Percentiles rank a stretch among this genome's conserved stretches.
Conservation (phyloP, 2,329 filamentous ascomycete genomes). For the Myriosclerotinia duriaeana region DNA sequence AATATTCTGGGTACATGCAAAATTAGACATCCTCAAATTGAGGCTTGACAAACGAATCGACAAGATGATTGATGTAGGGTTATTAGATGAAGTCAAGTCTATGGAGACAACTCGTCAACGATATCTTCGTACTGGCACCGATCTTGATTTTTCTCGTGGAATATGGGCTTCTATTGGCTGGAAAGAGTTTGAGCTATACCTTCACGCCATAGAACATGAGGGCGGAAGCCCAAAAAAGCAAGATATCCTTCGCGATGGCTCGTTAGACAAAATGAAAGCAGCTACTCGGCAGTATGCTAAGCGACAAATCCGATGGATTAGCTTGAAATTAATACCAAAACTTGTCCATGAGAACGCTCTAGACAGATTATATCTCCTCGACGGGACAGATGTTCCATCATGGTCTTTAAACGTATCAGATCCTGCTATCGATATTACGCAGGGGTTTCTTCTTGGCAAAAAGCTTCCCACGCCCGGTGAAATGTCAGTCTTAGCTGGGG, state of each 20-base stretch:
- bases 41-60: constrained; percentile 78
- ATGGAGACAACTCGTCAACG: constrained; percentile 51
- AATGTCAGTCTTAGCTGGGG: constrained; percentile 56
- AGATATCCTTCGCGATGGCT: constrained; percentile 55
- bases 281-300: constrained; percentile 87
- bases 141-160: constrained; percentile 72
- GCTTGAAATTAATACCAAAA: constrained; percentile 73
- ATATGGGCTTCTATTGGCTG: constrained; percentile 98
- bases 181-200: constrained; percentile 80
- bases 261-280: constrained; percentile 73
- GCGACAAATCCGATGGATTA: constrained; percentile 83
- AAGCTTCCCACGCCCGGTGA: constrained; percentile 48
- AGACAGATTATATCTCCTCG: constrained; percentile 70
- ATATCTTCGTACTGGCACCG: constrained; percentile 49
- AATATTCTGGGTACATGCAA: constrained; percentile 84
- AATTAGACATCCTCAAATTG: constrained; percentile 63
- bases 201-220: constrained; percentile 48
- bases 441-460: constrained; percentile 60
- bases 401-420: constrained; percentile 65
- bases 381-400: constrained; percentile 66
- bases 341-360: constrained; percentile 55
- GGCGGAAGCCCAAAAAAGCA: constrained; percentile 45
- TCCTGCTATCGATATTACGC: constrained; percentile 62
- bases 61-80: constrained; percentile 71
- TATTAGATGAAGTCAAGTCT: constrained; percentile 60